A percentile compares a stretch with the other conserved stretches of the same genome.
Evolutionary conservation across 1,284 basidiomycete species (phyloP).

Genomic region (Fomitopsis betulina): DNA sequence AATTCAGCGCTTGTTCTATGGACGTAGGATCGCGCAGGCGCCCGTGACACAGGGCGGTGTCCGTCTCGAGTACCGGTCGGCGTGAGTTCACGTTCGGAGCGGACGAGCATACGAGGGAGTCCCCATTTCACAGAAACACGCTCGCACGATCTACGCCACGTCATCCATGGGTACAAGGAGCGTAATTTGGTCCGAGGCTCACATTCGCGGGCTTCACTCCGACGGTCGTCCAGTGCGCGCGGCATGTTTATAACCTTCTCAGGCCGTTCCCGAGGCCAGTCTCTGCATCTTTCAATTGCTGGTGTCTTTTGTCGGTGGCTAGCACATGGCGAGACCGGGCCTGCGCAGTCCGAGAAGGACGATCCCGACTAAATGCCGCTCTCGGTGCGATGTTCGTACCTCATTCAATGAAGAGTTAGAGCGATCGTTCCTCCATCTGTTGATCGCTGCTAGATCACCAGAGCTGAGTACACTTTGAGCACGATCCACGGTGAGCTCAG

Average conservation of each 20-base stretch:
- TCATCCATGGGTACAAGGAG: not conserved
- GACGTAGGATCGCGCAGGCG: not conserved
- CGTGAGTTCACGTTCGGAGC: not conserved
- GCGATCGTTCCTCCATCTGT: not conserved
- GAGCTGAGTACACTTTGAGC: not conserved
- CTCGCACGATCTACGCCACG: not conserved
- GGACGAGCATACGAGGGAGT: not conserved
- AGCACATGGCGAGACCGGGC: not conserved
- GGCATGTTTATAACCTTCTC: not conserved
- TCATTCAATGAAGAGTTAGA: too few species aligned
- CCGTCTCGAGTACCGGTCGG: not conserved
- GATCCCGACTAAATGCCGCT: constrained; percentile 1
- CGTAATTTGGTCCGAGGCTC: not conserved
- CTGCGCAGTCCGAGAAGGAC: not conserved
- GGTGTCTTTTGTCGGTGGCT: not conserved
- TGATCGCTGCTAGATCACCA: not conserved
- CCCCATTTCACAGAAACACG: not conserved
- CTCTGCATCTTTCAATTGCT: not conserved
- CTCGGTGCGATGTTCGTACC: not conserved
- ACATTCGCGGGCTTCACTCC: not conserved
- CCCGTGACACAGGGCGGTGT: not conserved
- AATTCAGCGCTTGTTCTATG: not conserved
- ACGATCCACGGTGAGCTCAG: not conserved
- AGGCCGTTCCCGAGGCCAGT: not conserved
- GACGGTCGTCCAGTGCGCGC: not conserved